Evolutionary conservation across 129 eudicot genomes (phyloP).

Genomic region (Ambrosia trifida): DNA sequence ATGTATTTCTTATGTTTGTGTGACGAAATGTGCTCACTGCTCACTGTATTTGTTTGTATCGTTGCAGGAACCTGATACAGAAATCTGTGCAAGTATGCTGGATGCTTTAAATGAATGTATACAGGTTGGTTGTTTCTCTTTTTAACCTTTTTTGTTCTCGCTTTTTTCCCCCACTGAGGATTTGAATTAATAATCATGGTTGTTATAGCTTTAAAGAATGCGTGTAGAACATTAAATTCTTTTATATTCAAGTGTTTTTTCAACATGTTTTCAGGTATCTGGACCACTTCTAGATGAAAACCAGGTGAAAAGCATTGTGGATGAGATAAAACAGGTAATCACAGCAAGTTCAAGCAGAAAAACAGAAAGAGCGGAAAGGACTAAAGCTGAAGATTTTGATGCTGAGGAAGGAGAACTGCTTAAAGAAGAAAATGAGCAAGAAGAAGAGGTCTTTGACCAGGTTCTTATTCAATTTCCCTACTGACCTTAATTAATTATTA

Average conservation of each 20-base stretch:
- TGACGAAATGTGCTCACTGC: conserved; percentile 27
- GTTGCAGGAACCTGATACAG: conserved; percentile 97
- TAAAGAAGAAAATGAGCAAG: conserved; percentile 98
- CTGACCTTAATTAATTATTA: neutral
- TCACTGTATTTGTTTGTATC: conserved; percentile 11
- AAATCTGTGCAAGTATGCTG: conserved; percentile 93
- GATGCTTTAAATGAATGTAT: conserved; percentile 89
- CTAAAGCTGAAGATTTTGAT: conserved; percentile 98
- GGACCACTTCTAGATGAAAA: conserved; percentile 83
- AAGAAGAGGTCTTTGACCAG: conserved; percentile 98
- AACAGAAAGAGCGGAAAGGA: conserved; percentile 88
- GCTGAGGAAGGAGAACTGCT: conserved; percentile 96
- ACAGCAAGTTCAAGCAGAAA: conserved; percentile 99
- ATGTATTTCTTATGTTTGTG: neutral
- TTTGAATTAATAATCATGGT: neutral
- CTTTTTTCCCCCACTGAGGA: neutral
- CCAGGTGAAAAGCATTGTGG: conserved; percentile 91
- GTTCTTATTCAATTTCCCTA: conserved; percentile 35
- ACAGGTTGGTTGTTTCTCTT: conserved; percentile 59
- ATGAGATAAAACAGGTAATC: conserved; percentile 94
- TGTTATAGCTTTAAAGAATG: neutral
- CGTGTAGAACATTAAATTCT: neutral
- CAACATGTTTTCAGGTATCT: conserved; percentile 55
- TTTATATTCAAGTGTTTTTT: neutral
- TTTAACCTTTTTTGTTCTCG: neutral